A percentile compares a stretch with the other conserved stretches of the same genome.
Evolutionary conservation across 768 basidiomycete species (phyloP).

Genomic region (Gloeopeniophorella convolvens): DNA sequence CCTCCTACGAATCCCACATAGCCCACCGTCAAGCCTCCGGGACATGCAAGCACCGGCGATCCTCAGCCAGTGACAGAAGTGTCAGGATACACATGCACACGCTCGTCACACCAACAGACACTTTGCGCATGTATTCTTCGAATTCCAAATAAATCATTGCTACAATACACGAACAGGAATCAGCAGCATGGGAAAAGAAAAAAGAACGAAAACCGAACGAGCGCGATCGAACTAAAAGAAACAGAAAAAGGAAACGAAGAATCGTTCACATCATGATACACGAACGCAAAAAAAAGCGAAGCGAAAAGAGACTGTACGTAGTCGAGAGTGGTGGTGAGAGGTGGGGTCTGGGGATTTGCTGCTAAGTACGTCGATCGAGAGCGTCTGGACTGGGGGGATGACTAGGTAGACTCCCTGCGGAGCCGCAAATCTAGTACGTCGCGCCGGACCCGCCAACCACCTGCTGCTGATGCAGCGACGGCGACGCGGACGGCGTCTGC

Average conservation of each 20-base stretch:
- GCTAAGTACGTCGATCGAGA: too few species aligned
- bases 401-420: neutral
- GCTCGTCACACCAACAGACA: neutral
- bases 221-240: too few species aligned
- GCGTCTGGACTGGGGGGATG: too few species aligned
- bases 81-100: neutral
- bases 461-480: slow-evolving; percentile 30
- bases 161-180: slow-evolving; percentile 18
- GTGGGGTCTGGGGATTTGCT: too few species aligned
- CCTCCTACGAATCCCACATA: too few species aligned
- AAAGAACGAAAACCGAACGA: too few species aligned
- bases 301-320: too few species aligned
- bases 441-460: slow-evolving; percentile 26
- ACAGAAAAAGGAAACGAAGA: slow-evolving; percentile 3
- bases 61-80: too few species aligned
- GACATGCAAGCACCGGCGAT: too few species aligned
- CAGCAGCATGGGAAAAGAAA: too few species aligned
- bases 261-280: slow-evolving; percentile 15
- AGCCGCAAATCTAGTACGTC: slow-evolving; percentile 8
- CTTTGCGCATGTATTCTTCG: slow-evolving; percentile 6
- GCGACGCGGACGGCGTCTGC: slow-evolving; percentile 28
- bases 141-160: slow-evolving; percentile 20
- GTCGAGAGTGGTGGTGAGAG: slow-evolving; percentile 14
- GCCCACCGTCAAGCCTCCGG: too few species aligned
- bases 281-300: slow-evolving; percentile 14